A percentile compares a stretch with the other conserved stretches of the same genome.
Evolutionary conservation across 495 filamentous ascomycete species (phyloP).

Genomic region (Aspergillus sclerotioniger): DNA sequence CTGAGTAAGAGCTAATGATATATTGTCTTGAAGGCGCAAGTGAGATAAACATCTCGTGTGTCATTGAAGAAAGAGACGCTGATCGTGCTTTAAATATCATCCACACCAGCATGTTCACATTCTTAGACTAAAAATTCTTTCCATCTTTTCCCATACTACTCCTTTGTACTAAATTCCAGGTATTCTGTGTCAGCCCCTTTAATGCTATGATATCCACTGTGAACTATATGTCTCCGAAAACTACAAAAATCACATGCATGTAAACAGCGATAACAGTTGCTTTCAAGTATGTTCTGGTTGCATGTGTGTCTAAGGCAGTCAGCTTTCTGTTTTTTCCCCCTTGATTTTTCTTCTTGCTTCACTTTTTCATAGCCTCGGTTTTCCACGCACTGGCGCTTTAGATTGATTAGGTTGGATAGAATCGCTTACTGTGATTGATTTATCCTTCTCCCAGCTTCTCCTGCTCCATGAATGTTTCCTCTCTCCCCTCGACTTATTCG

Average conservation of each 20-base stretch:
- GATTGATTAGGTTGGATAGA: neutral
- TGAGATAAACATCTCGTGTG: conserved; percentile 98
- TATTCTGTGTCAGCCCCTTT: conserved; percentile 7
- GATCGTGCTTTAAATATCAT: conserved; percentile 91
- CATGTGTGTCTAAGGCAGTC: conserved; percentile 13
- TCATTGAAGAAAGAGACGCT: conserved; percentile 87
- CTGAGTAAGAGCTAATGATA: conserved; percentile 19
- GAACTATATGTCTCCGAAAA: conserved; percentile 2
- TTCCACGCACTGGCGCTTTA: neutral
- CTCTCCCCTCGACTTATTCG: neutral
- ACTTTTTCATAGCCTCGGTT: conserved; percentile 4
- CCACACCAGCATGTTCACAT: conserved; percentile 85
- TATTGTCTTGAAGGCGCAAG: conserved; percentile 67
- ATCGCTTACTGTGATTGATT: conserved; percentile 17
- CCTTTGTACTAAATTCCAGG: neutral
- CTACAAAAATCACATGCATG: neutral
- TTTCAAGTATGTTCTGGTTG: conserved; percentile 28
- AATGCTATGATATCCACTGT: conserved; percentile 12
- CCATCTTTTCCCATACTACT: neutral
- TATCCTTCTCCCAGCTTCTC: neutral
- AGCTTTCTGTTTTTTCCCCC: conserved; percentile 7
- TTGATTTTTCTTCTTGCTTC: conserved; percentile 9
- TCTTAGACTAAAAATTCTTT: conserved; percentile 42
- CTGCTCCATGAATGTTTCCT: neutral
- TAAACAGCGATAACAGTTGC: too few relatives aligned